Evolutionary conservation across 345 rosid genomes (phyloP).

Genomic region (Corymbia maculata): DNA sequence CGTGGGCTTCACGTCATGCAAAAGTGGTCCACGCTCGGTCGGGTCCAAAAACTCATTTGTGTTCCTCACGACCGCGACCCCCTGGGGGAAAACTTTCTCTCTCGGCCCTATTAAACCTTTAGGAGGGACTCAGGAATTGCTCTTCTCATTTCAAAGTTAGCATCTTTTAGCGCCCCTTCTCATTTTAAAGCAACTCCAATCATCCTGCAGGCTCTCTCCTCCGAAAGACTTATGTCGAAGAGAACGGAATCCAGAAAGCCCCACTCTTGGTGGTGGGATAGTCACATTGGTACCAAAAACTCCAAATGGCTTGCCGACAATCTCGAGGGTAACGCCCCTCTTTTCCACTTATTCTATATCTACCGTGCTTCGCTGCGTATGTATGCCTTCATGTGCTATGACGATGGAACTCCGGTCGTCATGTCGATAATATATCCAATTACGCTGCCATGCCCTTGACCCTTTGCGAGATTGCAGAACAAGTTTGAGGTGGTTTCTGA

Average conservation of each 20-base stretch:
- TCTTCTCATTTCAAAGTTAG: no score
- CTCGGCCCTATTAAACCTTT: background rate
- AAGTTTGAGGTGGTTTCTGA: background rate
- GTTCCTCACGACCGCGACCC: background rate
- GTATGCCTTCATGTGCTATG: background rate
- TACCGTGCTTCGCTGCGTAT: background rate
- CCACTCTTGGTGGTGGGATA: conserved; percentile 91
- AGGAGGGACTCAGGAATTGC: no score
- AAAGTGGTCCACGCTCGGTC: background rate
- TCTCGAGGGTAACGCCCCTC: conserved; percentile 43
- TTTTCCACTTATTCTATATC: background rate
- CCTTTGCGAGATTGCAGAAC: background rate
- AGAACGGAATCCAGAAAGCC: conserved; percentile 40
- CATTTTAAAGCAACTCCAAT: background rate
- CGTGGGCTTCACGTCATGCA: background rate
- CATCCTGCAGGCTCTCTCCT: background rate
- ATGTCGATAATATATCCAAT: background rate
- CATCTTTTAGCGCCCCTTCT: no score
- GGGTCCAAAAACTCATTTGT: background rate
- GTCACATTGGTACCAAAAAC: conserved; percentile 67
- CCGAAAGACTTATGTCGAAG: conserved; percentile 26
- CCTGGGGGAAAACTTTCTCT: background rate
- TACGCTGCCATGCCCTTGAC: background rate
- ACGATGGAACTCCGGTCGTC: background rate
- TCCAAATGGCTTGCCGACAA: conserved; percentile 85